Evolutionary conservation across 306 rosid genomes (phyloP).

Genomic region (Dryas alaskensis): DNA sequence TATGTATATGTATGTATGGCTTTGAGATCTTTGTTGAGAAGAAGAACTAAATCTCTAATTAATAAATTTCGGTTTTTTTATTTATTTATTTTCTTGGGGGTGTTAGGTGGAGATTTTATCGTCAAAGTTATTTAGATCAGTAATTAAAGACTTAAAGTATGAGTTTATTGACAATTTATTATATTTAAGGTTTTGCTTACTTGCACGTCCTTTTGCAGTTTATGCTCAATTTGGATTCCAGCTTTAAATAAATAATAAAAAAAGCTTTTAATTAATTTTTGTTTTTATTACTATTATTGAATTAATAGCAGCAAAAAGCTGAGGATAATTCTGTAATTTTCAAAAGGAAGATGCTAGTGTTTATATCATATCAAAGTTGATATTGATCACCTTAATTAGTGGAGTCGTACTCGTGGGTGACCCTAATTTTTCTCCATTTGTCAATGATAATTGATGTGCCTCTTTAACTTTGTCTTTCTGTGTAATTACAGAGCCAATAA

Average conservation of each 20-base stretch:
- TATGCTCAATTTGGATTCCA: not conserved
- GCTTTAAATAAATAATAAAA: not conserved
- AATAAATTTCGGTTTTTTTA: not conserved
- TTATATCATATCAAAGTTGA: constrained; percentile 4
- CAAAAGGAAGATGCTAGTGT: no score
- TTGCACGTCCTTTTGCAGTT: not conserved
- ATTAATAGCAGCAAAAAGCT: not conserved
- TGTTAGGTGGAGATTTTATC: constrained; percentile 30
- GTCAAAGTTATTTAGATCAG: not conserved
- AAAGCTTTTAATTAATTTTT: not conserved
- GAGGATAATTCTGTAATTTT: no score
- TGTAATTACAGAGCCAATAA: not conserved
- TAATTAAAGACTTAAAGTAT: not conserved
- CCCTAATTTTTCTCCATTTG: not conserved
- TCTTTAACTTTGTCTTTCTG: constrained; percentile 8
- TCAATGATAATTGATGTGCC: not conserved
- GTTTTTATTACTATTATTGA: not conserved
- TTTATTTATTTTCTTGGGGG: constrained; percentile 9
- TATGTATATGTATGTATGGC: no score
- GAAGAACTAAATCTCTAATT: not conserved
- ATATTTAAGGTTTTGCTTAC: not conserved
- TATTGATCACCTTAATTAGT: not conserved
- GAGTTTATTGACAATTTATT: not conserved
- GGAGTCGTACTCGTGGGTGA: not conserved
- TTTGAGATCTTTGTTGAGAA: constrained; percentile 6